phyloP scores from a whole-genome alignment of 2,329 filamentous ascomycete genomes.

The Fusarium albidum region DNA sequence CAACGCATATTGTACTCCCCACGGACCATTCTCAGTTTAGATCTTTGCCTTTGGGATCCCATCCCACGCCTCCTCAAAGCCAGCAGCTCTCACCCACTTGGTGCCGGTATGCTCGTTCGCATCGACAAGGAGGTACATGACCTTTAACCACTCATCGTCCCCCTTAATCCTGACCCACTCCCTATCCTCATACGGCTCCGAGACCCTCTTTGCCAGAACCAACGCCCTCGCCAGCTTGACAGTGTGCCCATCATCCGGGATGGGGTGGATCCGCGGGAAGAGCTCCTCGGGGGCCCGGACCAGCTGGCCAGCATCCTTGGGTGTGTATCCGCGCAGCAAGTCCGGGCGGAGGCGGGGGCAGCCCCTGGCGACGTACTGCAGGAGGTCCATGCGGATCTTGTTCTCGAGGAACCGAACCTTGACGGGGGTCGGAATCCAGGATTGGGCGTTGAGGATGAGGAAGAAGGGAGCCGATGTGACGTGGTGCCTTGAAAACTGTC shows the following conservation, averaged over 20 bases:
- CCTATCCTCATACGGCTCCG: conserved; percentile 53
- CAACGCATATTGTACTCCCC: conserved; percentile 32
- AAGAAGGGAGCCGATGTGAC: conserved; percentile 79
- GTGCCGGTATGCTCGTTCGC: conserved; percentile 61
- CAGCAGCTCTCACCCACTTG: conserved; percentile 68
- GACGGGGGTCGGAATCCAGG: conserved; percentile 66
- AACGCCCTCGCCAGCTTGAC: conserved; percentile 79
- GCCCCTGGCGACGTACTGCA: conserved; percentile 76
- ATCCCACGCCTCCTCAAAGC: conserved; percentile 73
- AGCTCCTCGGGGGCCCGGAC: conserved; percentile 57
- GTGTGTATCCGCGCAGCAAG: conserved; percentile 67
- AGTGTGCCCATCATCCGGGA: conserved; percentile 81
- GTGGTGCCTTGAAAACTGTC: conserved; percentile 67
- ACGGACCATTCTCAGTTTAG: conserved; percentile 19
- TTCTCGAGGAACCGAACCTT: conserved; percentile 80
- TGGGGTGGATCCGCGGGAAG: conserved; percentile 54
- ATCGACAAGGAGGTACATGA: conserved; percentile 70
- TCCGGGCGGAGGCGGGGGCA: conserved; percentile 67
- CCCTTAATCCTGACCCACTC: conserved; percentile 62
- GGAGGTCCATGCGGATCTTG: conserved; percentile 79
- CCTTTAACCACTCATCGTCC: conserved; percentile 66
- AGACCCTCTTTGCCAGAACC: conserved; percentile 66
- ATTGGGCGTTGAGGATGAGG: conserved; percentile 67
- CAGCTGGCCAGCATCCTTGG: conserved; percentile 56
- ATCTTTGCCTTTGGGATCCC: conserved; percentile 42